Base-by-base conservation (phyloP, 1,284 basidiomycete genomes). In the Takashimella tepidaria region DNA sequence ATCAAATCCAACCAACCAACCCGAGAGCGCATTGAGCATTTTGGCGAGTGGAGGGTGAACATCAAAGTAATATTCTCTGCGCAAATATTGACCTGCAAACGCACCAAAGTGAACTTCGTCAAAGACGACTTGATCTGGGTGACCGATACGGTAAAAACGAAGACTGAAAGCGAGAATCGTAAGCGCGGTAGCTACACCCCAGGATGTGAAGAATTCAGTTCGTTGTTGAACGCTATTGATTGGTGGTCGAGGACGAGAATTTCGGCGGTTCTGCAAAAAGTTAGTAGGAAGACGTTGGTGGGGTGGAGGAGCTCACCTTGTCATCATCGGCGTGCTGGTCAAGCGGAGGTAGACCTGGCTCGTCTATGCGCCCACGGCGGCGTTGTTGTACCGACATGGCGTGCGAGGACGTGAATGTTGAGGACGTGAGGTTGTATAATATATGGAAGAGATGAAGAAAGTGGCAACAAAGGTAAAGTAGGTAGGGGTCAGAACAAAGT, bases 21-120 rank as follows among this genome's bases (percentile, higher is more conserved):
- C 96, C 23, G 89, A 88, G 40, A 95, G 81, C 45, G 87, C 96
- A 66, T 93, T 88, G 26, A 97, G 80, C 61, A 97, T 81, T 73
- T 97, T 97, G 45, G 93, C 92, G 50, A 97, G 84, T 13, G 95
- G 95, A 41, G 95, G 95, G 69, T 99, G 96, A 3, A 99, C 96
- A 74, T 99, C 96, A 79, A 99, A 99, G 78, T 98, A 98, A 79
- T 96, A 99, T 76, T 96, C 84, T 59, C 92, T 81, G 51, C 80
- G 79, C 66, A 97, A 84, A 76, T 97, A 97, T 74, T 91, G 89
- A 5, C 88, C 84, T 19, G 92, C 92, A 74, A 98, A 93, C 77
- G 71, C 63, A 16, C 92, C 92, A 69, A 96, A 97, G 71, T 97
- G 92, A 12, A 97, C 92, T 78, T 97, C 92, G 72, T 97, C 92